phyloP scores from a whole-genome alignment of 352 stramenopile species.

The Achlya hypogyna region DNA sequence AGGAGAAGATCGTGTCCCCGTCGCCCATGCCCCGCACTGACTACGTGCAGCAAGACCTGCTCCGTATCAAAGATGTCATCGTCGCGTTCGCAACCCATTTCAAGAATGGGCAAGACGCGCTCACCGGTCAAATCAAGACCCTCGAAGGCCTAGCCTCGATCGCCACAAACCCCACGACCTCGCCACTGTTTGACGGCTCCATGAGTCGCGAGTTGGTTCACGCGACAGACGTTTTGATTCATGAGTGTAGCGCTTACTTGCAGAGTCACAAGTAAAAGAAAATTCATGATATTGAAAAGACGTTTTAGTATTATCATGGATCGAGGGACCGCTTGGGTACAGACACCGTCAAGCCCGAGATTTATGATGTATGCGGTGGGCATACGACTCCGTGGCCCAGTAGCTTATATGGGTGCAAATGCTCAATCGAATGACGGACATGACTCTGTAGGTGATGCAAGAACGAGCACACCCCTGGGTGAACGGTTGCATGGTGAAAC shows the following conservation, averaged over 20 bases:
- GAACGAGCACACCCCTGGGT: too few relatives aligned
- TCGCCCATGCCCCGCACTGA: neutral
- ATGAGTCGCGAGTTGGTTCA: neutral
- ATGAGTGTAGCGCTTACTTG: neutral
- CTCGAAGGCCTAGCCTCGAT: neutral
- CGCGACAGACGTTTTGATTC: neutral
- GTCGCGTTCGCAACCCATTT: neutral
- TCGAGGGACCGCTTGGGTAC: too few relatives aligned
- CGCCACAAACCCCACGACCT: too few relatives aligned
- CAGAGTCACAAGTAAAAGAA: neutral
- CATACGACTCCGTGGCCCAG: too few relatives aligned
- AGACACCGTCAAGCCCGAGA: too few relatives aligned
- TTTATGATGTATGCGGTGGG: too few relatives aligned
- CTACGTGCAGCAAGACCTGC: neutral
- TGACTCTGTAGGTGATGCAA: too few relatives aligned
- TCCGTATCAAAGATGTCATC: neutral
- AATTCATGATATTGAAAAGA: too few relatives aligned
- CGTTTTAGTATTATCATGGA: too few relatives aligned
- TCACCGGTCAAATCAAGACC: neutral
- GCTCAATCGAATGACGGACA: too few relatives aligned
- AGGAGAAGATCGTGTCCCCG: neutral
- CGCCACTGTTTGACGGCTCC: neutral
- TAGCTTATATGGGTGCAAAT: too few relatives aligned
- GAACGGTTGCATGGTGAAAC: too few relatives aligned
- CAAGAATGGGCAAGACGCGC: neutral